phyloP scores from a whole-genome alignment of 1,284 basidiomycete genomes.

The Hortiboletus rubellus region DNA sequence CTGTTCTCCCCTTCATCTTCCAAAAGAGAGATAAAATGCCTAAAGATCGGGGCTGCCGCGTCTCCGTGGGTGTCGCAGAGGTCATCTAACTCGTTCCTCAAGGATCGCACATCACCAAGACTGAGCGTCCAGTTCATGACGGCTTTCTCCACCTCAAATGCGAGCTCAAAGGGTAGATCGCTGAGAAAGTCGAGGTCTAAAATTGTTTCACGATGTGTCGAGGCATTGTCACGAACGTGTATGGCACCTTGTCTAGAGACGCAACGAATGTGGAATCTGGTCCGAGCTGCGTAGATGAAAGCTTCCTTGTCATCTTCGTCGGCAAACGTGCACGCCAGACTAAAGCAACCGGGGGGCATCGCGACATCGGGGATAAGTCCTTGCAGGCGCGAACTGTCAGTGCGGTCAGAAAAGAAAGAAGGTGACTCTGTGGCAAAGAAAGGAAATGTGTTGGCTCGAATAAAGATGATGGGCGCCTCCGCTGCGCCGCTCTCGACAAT shows the following conservation, averaged over 20 bases:
- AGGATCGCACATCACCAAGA: conserved; percentile 19
- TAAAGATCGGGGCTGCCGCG: conserved; percentile 33
- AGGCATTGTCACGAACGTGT: conserved; percentile 16
- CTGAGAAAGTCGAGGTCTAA: conserved; percentile 27
- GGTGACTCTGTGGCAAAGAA: conserved; percentile 15
- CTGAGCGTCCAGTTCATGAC: conserved; percentile 32
- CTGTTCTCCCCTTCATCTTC: conserved; percentile 14
- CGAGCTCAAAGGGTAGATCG: conserved; percentile 37
- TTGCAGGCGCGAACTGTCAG: conserved; percentile 20
- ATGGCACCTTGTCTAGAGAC: neutral
- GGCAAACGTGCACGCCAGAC: conserved; percentile 32
- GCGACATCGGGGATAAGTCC: conserved; percentile 29
- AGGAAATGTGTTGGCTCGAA: conserved; percentile 28
- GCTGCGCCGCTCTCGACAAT: conserved; percentile 16
- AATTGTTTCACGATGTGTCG: neutral
- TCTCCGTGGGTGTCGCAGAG: conserved; percentile 22
- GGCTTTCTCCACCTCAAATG: conserved; percentile 43
- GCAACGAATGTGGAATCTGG: conserved; percentile 27
- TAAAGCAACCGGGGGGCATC: conserved; percentile 34
- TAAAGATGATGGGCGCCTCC: conserved; percentile 23
- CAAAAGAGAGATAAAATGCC: conserved; percentile 28
- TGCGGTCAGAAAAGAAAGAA: rapidly evolving
- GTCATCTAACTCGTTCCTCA: conserved; percentile 21
- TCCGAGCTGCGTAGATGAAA: conserved; percentile 29
- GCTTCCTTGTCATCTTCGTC: conserved; percentile 24